Evolutionary conservation across 1,284 basidiomycete genomes (phyloP), one percentile per base, ranked within the genome.

Genomic region (Ceratobasidium sp.): DNA sequence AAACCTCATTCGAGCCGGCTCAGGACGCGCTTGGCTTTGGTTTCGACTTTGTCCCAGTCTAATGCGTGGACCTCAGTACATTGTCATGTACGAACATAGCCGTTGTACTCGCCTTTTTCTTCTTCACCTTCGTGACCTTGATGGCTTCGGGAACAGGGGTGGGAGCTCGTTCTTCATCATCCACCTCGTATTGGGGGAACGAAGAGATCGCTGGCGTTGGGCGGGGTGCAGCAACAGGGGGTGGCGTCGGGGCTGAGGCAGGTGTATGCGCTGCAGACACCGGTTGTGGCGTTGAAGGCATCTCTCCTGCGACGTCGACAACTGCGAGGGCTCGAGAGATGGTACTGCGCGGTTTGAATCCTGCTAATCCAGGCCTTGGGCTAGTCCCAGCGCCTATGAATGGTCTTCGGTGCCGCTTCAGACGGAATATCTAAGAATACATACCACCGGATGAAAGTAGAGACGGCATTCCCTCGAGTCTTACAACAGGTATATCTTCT

Each of bases 401-500:
- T 84, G 10, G 10, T 41, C 38, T 41, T 41, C 38, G 10, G 38
- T 10, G 38, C 38, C 10, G 0, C 38, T 41, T 41, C 10, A 62
- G 16, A 23, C 20, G 41, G 50, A 20, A 5, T 23, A 68, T 46
- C 48, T 35, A 7, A 57, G n/a, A 38, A 60, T 73, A 41, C 70
- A 20, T 23, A 65, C 62, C 66, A 18, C 57, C 50, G 8, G 60
- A 48, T 27, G 55, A 80, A 82, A 86, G 79, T 46, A 88, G 83
- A 2, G 89, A 85, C 7, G 90, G 90, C 83, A 93, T 86, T 79
- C 88, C 89, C 73, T 97, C 94, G 46, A 97, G 86, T 80, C 86
- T 89, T 35, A 96, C 93, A 38, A 97, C 90, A 0, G 96, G 94
- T 84, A 97, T 97, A 4, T 90, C 88, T 81, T 96, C 95, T 16